Percentiles rank a stretch among this genome's conserved stretches.
Evolutionary conservation across 768 basidiomycete genomes (phyloP).

Genomic region (Podaxis sp.): DNA sequence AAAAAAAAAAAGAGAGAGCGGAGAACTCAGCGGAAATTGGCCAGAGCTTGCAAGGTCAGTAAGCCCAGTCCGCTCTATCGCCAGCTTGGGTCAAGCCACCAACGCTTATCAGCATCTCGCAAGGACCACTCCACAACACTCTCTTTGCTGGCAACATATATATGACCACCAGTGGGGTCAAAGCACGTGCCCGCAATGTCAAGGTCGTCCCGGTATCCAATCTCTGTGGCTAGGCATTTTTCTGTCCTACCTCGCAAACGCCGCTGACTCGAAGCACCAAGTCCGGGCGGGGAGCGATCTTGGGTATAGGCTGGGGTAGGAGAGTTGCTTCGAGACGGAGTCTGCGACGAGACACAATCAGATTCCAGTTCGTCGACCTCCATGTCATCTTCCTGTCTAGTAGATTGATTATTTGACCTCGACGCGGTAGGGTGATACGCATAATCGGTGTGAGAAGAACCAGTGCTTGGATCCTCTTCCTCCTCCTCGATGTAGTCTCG

Average conservation of each 20-base stretch:
- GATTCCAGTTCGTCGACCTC: slow-evolving; percentile 54
- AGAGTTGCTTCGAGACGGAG: slow-evolving; percentile 32
- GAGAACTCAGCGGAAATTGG: neutral
- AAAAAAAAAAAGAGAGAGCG: neutral
- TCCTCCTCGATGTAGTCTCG: slow-evolving; percentile 19
- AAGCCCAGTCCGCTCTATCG: slow-evolving; percentile 19
- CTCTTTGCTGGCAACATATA: slow-evolving; percentile 27
- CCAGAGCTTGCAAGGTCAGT: neutral
- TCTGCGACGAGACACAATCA: slow-evolving; percentile 51
- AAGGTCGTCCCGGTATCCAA: slow-evolving; percentile 23
- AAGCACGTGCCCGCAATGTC: slow-evolving; percentile 32
- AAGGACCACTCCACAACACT: slow-evolving; percentile 28
- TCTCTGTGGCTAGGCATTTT: slow-evolving; percentile 8
- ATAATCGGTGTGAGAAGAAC: slow-evolving; percentile 28
- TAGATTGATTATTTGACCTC: slow-evolving; percentile 10
- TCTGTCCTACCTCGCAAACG: neutral
- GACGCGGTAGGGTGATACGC: slow-evolving; percentile 22
- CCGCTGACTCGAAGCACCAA: neutral
- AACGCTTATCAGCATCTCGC: slow-evolving; percentile 66
- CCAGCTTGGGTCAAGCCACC: slow-evolving; percentile 61
- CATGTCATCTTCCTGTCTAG: slow-evolving; percentile 31
- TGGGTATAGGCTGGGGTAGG: slow-evolving; percentile 26
- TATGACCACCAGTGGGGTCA: slow-evolving; percentile 29
- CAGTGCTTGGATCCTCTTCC: slow-evolving; percentile 26
- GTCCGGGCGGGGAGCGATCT: neutral